These are phyloP conservation scores for Nemania serpens DNA, from an alignment of 2,329 filamentous ascomycete species.

Conservation along the genomic window DNA sequence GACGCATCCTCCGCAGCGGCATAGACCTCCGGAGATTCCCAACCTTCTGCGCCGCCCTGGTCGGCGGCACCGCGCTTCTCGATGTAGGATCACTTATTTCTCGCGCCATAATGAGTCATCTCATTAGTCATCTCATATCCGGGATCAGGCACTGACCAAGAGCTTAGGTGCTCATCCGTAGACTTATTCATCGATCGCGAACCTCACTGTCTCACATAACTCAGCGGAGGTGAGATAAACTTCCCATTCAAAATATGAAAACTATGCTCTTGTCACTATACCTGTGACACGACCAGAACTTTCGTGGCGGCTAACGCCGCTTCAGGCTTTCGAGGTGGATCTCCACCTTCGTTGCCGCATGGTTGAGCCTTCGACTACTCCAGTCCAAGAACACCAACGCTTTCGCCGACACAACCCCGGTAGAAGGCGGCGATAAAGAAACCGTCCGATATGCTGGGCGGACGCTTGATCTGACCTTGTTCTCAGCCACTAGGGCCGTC, in stretches of 20 bases:
- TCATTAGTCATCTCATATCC: background rate
- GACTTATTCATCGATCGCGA: conserved; percentile 32
- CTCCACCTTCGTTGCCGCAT: conserved; percentile 62
- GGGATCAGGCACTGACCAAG: conserved; percentile 15
- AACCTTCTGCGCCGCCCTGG: conserved; percentile 64
- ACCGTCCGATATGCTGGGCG: conserved; percentile 60
- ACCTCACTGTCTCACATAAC: conserved; percentile 33
- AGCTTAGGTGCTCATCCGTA: conserved; percentile 33
- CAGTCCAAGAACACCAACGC: conserved; percentile 57
- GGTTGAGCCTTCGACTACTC: conserved; percentile 60
- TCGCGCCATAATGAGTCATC: background rate
- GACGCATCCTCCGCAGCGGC: conserved; percentile 53
- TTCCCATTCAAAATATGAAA: background rate
- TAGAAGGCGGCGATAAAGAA: conserved; percentile 37
- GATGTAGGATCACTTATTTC: conserved; percentile 49
- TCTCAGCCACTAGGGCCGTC: conserved; percentile 71
- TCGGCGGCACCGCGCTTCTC: conserved; percentile 65
- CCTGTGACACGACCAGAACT: conserved; percentile 3
- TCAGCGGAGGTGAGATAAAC: conserved; percentile 42
- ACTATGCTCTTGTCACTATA: background rate
- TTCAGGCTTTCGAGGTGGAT: conserved; percentile 60
- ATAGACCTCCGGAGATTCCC: conserved; percentile 63
- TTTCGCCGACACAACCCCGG: conserved; percentile 48
- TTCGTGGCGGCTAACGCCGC: conserved; percentile 26
- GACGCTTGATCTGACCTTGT: conserved; percentile 83